Conservation (phyloP, 192 early-diverging fungal genomes). For the Backusella liffmaniae region DNA sequence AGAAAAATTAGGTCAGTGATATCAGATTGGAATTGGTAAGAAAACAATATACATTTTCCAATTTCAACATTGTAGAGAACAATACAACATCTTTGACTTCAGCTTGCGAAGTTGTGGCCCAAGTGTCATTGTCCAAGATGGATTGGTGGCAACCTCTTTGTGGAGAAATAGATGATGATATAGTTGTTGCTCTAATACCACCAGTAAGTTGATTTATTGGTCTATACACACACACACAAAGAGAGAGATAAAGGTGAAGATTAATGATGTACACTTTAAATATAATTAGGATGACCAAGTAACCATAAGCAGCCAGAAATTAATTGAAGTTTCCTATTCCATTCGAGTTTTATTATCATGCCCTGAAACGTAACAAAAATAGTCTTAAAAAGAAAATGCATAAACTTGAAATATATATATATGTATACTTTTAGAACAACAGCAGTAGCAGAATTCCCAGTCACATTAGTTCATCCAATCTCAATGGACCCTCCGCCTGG, state of each 20-base stretch:
- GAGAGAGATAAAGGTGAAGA: background rate
- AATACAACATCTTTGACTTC: constrained; percentile 16
- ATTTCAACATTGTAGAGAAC: background rate
- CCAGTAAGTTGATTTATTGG: constrained; percentile 13
- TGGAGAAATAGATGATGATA: background rate
- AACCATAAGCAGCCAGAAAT: constrained; percentile 1
- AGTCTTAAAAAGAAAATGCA: background rate
- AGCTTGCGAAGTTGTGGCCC: constrained; percentile 10
- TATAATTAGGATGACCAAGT: background rate
- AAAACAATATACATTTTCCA: constrained; percentile 20
- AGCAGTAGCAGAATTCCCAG: constrained; percentile 11
- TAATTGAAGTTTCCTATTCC: constrained; percentile 9
- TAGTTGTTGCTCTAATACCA: background rate
- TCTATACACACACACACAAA: background rate
- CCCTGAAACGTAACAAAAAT: constrained; percentile 4
- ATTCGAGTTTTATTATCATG: constrained; percentile 1
- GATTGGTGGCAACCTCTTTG: constrained; percentile 26
- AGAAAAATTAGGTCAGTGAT: constrained; percentile 10
- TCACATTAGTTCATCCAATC: constrained; percentile 17
- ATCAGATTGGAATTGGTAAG: constrained; percentile 22
- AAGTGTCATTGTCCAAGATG: background rate
- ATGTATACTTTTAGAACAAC: constrained; percentile 11
- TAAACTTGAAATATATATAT: background rate
- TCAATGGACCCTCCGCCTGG: constrained; percentile 22
- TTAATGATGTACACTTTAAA: background rate